These are phyloP conservation scores for Conidiobolus incongruus DNA, from an alignment of 371 early-diverging fungal genomes.

Conservation along the genomic window DNA sequence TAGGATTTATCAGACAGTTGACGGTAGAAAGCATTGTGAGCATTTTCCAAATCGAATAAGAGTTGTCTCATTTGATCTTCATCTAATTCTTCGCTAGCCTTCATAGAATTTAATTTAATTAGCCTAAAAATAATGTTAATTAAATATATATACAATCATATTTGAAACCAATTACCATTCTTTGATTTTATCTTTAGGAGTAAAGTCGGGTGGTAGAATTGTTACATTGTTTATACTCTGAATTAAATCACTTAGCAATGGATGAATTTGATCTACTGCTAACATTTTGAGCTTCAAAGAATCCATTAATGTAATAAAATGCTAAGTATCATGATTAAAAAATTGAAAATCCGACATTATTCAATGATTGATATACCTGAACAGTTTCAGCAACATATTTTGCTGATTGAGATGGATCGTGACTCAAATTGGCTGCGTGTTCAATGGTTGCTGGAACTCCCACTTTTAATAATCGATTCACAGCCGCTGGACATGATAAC, in stretches of 20 bases:
- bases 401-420: constrained; percentile 24
- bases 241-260: constrained; percentile 69
- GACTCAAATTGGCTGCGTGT: constrained; percentile 38
- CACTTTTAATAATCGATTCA: constrained; percentile 47
- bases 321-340: constrained; percentile 12
- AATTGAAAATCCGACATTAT: neutral
- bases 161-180: constrained; percentile 30
- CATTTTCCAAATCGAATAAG: constrained; percentile 77
- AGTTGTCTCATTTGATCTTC: constrained; percentile 80
- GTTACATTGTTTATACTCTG: constrained; percentile 65
- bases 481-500: constrained; percentile 60
- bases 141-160: neutral
- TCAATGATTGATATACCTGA: constrained; percentile 16
- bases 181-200: constrained; percentile 53
- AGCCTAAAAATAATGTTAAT: constrained; percentile 21
- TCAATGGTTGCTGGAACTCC: constrained; percentile 80
- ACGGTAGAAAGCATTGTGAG: constrained; percentile 34
- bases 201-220: constrained; percentile 56
- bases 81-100: constrained; percentile 67
- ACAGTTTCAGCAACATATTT: constrained; percentile 76
- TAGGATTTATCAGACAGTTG: constrained; percentile 14
- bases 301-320: constrained; percentile 86
- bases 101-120: constrained; percentile 71
- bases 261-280: constrained; percentile 84
- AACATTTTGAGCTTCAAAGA: constrained; percentile 59